Evolutionary conservation across 2,329 filamentous ascomycete species (phyloP).

Genomic region (Hypoxylon sp.): DNA sequence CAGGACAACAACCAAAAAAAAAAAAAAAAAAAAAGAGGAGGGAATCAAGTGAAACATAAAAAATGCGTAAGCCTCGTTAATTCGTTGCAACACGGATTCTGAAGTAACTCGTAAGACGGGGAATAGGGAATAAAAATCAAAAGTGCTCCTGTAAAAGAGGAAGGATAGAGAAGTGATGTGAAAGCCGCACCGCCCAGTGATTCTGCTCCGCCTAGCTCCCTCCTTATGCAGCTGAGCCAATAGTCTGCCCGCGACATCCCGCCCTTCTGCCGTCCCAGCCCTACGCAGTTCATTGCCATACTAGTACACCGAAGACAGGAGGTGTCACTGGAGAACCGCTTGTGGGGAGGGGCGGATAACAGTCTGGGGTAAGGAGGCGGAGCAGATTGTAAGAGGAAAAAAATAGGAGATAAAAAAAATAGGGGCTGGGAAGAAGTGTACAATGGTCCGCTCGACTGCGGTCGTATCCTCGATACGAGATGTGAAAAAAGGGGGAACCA

Average conservation of each 20-base stretch:
- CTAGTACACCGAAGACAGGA: constrained; percentile 13
- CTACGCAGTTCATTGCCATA: constrained; percentile 23
- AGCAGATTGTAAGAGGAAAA: constrained; percentile 1
- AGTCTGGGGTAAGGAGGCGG: constrained; percentile 22
- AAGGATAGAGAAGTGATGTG: background rate
- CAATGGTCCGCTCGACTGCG: background rate
- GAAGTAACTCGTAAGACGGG: background rate
- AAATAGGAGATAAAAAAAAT: background rate
- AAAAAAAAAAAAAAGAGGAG: background rate
- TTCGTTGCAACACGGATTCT: constrained; percentile 7
- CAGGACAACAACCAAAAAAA: background rate
- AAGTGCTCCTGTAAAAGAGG: background rate
- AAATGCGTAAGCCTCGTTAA: constrained; percentile 26
- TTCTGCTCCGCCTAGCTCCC: constrained; percentile 5
- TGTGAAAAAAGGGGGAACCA: background rate
- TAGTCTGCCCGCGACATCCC: constrained; percentile 1
- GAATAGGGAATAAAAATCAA: background rate
- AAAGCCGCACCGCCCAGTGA: constrained; percentile 4
- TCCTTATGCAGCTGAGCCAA: constrained; percentile 7
- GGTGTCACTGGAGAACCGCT: constrained; percentile 1
- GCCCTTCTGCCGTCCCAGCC: constrained; percentile 26
- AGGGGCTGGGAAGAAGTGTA: background rate
- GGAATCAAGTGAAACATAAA: constrained; percentile 5
- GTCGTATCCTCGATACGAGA: background rate
- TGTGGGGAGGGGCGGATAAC: constrained; percentile 7